These are phyloP conservation scores for Zygnema circumcarinatum DNA, from an alignment of 139 green algal species.

Conservation along the genomic window DNA sequence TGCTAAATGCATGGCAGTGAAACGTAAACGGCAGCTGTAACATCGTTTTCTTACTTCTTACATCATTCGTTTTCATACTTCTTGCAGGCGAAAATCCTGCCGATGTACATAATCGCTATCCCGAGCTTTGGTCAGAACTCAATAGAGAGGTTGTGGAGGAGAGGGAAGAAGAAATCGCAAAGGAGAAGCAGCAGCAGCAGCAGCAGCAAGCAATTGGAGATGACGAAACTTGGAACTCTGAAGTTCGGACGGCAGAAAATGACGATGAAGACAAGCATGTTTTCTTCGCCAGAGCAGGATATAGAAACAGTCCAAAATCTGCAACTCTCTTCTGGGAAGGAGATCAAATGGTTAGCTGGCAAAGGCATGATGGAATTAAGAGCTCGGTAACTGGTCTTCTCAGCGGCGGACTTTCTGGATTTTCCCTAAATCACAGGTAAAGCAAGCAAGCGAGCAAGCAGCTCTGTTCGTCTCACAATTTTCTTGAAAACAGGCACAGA, in stretches of 20 bases:
- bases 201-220: conserved; percentile 9
- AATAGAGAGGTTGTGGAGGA: conserved; percentile 57
- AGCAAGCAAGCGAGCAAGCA: too few species aligned
- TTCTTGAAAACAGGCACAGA: too few species aligned
- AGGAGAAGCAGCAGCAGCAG: not conserved
- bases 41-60: not conserved
- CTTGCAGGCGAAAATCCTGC: conserved; percentile 42
- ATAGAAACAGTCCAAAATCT: conserved; percentile 10
- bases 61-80: too few species aligned
- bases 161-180: conserved; percentile 14
- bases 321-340: conserved; percentile 60
- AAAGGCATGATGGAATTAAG: conserved; percentile 62
- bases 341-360: conserved; percentile 66
- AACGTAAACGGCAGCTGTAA: too few species aligned
- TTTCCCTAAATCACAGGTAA: conserved; percentile 44
- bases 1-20: too few species aligned
- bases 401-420: conserved; percentile 36
- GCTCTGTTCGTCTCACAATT: too few species aligned
- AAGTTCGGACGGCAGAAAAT: not conserved
- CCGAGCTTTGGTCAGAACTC: conserved; percentile 60
- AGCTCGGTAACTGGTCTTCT: conserved; percentile 52
- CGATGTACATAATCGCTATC: conserved; percentile 58
- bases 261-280: conserved; percentile 40
- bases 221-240: not conserved
- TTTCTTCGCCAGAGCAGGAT: conserved; percentile 52